phyloP scores from a whole-genome alignment of 2,329 filamentous ascomycete species.

The Aspergillus persii region DNA sequence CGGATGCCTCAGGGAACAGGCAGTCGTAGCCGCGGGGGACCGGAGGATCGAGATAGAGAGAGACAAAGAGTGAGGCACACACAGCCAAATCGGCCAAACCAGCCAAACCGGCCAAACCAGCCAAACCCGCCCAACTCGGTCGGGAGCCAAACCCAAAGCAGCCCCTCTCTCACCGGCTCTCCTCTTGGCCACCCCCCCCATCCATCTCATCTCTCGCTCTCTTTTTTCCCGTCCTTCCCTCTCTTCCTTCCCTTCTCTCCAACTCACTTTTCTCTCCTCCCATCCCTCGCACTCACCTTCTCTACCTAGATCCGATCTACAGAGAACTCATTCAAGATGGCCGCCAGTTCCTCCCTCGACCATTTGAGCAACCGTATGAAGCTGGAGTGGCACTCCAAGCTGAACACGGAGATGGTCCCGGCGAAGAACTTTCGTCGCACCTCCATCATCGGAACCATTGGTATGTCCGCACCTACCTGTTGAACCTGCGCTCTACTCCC shows the following conservation, averaged over 20 bases:
- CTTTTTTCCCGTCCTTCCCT: constrained; percentile 7
- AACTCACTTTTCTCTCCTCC: constrained; percentile 13
- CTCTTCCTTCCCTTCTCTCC: constrained; percentile 12
- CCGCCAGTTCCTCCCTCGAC: constrained; percentile 77
- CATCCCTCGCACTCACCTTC: constrained; percentile 2
- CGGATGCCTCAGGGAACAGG: background rate
- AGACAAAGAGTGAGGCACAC: constrained; percentile 28
- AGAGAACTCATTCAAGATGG: constrained; percentile 47
- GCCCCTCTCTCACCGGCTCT: constrained; percentile 11
- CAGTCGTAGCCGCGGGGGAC: constrained; percentile 14
- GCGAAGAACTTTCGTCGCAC: constrained; percentile 90
- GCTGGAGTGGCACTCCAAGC: constrained; percentile 69
- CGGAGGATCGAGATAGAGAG: constrained; percentile 23
- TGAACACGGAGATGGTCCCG: constrained; percentile 86
- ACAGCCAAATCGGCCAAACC: constrained; percentile 32
- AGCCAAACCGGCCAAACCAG: constrained; percentile 23
- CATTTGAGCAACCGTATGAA: constrained; percentile 77
- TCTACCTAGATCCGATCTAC: constrained; percentile 5
- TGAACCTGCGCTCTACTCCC: background rate
- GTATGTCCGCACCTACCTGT: constrained; percentile 41
- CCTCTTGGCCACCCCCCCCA: constrained; percentile 24
- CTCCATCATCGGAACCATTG: constrained; percentile 98
- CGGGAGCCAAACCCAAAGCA: constrained; percentile 5
- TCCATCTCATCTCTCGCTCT: constrained; percentile 16
- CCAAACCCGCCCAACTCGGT: constrained; percentile 2